Evolutionary conservation across 768 basidiomycete genomes (phyloP).

Genomic region (Steccherinum ochraceum): DNA sequence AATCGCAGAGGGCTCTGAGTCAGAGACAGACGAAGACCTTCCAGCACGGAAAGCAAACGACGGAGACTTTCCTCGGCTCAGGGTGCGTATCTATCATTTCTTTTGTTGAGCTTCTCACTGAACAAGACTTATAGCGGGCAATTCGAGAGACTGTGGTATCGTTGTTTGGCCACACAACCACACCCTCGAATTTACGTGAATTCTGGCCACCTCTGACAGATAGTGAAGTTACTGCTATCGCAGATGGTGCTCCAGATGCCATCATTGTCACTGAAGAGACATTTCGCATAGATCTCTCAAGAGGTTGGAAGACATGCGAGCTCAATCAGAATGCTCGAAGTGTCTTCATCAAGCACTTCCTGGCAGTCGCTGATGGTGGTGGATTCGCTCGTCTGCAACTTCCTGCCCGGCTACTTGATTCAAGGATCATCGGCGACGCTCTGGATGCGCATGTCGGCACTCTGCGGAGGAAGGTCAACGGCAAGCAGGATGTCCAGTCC

Average conservation of each 20-base stretch:
- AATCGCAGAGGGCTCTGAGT: too few relatives aligned
- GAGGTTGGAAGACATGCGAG: not conserved
- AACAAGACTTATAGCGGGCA: too few relatives aligned
- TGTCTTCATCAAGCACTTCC: not conserved
- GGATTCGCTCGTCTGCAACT: not conserved
- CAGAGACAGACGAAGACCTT: too few relatives aligned
- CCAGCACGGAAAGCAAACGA: too few relatives aligned
- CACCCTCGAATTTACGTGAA: too few relatives aligned
- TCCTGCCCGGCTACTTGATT: not conserved
- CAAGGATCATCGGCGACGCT: not conserved
- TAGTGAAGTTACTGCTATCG: not conserved
- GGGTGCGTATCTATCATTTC: too few relatives aligned
- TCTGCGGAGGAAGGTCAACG: not conserved
- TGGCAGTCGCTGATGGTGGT: not conserved
- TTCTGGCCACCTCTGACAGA: not conserved
- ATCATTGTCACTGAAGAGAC: not conserved
- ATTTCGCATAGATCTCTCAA: not conserved
- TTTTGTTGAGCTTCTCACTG: too few relatives aligned
- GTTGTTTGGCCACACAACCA: too few relatives aligned
- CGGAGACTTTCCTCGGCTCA: too few relatives aligned
- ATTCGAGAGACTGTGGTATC: too few relatives aligned
- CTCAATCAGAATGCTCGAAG: not conserved
- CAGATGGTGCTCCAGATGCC: not conserved
- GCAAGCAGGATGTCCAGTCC: not conserved
- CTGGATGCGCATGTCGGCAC: not conserved